Base-by-base conservation (phyloP, 2,329 filamentous ascomycete species). In the Celoporthe dispersa region DNA sequence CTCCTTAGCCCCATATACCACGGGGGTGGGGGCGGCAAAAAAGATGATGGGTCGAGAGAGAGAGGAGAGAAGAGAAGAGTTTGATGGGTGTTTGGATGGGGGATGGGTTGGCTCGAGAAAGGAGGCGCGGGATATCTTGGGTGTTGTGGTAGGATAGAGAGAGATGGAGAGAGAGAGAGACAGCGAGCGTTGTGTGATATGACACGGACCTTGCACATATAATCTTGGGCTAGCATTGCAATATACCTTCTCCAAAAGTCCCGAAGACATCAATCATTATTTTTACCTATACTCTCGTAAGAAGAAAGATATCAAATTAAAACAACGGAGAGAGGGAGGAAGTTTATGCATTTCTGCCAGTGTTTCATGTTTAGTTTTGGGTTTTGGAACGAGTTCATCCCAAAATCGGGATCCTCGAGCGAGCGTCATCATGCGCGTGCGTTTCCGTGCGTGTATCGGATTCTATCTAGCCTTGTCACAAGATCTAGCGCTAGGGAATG, bases 181-280 rank as follows among this genome's bases (percentile, higher is more conserved):
- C 28, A 65, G 22, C 33, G 28, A 61, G 61, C 31, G 55, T 61
- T 39, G 66, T 62, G 59, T 68, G 16, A 55, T 62, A 68, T 68
- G 28, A 68, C 31, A 66, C 62, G 67, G 63, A 68, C 53, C 65
- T 72, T 70, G 68, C 65, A 72, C 57, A 72, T 70, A 70, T 70
- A 70, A 70, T 70, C 62, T 72, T 70, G 70, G 70, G 68, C 66
- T 72, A 72, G 70, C 66, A 72, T 72, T 70, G 48, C 60, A 70
- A 70, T 70, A 72, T 41, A 68, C 63, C 68, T 70, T 57, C 41
- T 67, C 60, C 37, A 60, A 55, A 71, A 66, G 55, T 63, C 37
- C 44, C 64, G 37, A 12, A 35, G 33, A 41, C 33, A 19, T 11
- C n/a, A 12, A 33, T 67, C 31, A 7, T 59, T 12, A 57, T 11